These are phyloP conservation scores for Globisporangium rhizosaccharum DNA, from an alignment of 352 stramenopile genomes.

Conservation along the genomic window DNA sequence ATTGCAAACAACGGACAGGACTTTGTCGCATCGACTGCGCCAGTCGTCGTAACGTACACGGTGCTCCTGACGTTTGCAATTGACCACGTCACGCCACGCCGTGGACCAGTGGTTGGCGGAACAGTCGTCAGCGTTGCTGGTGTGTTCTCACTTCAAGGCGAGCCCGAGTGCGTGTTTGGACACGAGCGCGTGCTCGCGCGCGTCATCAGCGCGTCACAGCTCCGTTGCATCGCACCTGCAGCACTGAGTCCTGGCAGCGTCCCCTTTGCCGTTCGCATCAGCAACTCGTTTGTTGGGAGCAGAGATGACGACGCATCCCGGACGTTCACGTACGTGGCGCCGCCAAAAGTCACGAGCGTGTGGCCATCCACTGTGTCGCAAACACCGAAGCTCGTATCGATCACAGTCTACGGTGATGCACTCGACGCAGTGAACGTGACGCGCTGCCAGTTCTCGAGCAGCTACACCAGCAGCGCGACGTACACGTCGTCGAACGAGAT, in stretches of 20 bases:
- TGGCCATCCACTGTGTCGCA: constrained; percentile 32
- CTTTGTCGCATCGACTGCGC: constrained; percentile 16
- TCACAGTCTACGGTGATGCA: constrained; percentile 25
- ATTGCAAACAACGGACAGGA: constrained; percentile 62
- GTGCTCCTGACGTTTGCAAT: constrained; percentile 34
- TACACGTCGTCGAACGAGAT: constrained; percentile 1
- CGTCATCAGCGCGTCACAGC: constrained; percentile 19
- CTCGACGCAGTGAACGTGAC: constrained; percentile 18
- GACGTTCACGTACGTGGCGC: constrained; percentile 23
- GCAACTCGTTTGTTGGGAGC: constrained; percentile 21
- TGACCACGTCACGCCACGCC: constrained; percentile 20
- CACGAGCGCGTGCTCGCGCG: constrained; percentile 17
- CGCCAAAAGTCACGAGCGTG: constrained; percentile 22
- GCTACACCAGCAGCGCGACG: not conserved
- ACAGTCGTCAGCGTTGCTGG: constrained; percentile 30
- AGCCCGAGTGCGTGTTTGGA: constrained; percentile 41
- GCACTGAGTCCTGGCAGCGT: constrained; percentile 11
- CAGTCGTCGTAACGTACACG: constrained; percentile 18
- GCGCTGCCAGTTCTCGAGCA: constrained; percentile 24
- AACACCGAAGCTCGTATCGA: constrained; percentile 7
- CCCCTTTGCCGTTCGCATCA: constrained; percentile 18
- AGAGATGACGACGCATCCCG: constrained; percentile 4
- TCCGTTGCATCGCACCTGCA: constrained; percentile 29
- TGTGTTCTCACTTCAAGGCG: constrained; percentile 27
- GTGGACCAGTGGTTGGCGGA: constrained; percentile 29